Base-by-base conservation (phyloP, 2,329 filamentous ascomycete genomes). In the Podosphaera fusca region DNA sequence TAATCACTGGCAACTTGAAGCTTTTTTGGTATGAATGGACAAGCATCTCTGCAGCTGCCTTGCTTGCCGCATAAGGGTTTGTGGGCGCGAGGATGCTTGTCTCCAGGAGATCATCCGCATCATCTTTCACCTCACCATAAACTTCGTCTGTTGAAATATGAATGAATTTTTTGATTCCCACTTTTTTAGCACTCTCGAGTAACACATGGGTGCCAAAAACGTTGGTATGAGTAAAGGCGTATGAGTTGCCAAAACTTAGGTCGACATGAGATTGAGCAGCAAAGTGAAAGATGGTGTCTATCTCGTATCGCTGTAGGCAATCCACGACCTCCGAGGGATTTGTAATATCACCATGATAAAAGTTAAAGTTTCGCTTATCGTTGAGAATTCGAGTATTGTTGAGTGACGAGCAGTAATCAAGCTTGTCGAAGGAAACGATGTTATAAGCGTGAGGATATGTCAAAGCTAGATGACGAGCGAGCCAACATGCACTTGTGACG, bases 181-280 rank as follows among this genome's bases (percentile, higher is more conserved):
- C 76, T 67, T 83, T 82, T 67, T 84, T 83, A 55, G 84, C 81
- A 64, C 82, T 82, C 69, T 92, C 86, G 7, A 90, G 72, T 58
- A 90, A 74, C 42, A 87, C 83, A 67, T 90, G 85, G n/a, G 86
- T 90, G 50, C 85, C 86, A 61, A 85, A 83, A 12, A 89, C 85
- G 63, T 90, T 92, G 58, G 82, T 88, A 63, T 82, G 80, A 0
- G 84, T 89, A 69, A 90, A 90, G 56, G 80, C 77, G 67, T 87
- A 87, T 8, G 84, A 87, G 70, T 90, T 87, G 55, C 83, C 83
- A 64, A 92, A 92, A 66, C 82, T 87, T 63, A 87, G 70, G 64
- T 90, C 85, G 55, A 92, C 86, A 66, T 90, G 85, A 6, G 84
- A 87, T 70, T 88, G 83, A n/a, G 86, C 86, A 2, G 86, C 86